Conservation (phyloP, 345 rosid genomes). For the Garcia nutans region DNA sequence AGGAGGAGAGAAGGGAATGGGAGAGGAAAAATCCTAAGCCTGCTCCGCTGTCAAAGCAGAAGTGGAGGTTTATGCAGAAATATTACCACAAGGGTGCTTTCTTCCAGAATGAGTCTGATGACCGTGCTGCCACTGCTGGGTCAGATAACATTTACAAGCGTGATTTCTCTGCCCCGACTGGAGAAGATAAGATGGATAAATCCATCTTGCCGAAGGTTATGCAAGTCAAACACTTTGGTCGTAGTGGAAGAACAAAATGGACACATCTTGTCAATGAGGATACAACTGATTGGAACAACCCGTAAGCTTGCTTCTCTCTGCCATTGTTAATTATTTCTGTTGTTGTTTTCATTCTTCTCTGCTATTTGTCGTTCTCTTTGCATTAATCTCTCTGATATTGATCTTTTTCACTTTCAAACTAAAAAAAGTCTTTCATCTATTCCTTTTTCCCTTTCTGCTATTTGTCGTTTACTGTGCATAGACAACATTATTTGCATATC, state of each 20-base stretch:
- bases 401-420: background rate
- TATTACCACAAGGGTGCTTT: constrained; percentile 80
- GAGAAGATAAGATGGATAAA: constrained; percentile 79
- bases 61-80: constrained; percentile 80
- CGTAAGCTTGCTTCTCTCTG: constrained; percentile 44
- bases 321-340: background rate
- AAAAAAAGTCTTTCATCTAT: too few species aligned
- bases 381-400: background rate
- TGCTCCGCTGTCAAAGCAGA: constrained; percentile 51
- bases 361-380: background rate
- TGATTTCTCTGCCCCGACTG: constrained; percentile 75
- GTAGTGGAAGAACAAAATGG: constrained; percentile 85
- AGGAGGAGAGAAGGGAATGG: constrained; percentile 80
- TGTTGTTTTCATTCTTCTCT: background rate
- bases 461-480: too few species aligned
- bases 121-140: constrained; percentile 50
- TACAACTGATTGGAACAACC: constrained; percentile 81
- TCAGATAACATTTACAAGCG: constrained; percentile 43
- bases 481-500: too few species aligned
- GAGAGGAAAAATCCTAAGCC: constrained; percentile 77
- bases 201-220: constrained; percentile 68
- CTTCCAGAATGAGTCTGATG: constrained; percentile 56
- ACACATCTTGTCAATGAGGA: constrained; percentile 82
- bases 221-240: constrained; percentile 85
- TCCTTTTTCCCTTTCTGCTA: too few species aligned